A percentile compares a stretch with the other conserved stretches of the same genome.
These are phyloP conservation scores for Pythium chondricola DNA, from an alignment of 352 stramenopile genomes.

Conservation along the genomic window DNA sequence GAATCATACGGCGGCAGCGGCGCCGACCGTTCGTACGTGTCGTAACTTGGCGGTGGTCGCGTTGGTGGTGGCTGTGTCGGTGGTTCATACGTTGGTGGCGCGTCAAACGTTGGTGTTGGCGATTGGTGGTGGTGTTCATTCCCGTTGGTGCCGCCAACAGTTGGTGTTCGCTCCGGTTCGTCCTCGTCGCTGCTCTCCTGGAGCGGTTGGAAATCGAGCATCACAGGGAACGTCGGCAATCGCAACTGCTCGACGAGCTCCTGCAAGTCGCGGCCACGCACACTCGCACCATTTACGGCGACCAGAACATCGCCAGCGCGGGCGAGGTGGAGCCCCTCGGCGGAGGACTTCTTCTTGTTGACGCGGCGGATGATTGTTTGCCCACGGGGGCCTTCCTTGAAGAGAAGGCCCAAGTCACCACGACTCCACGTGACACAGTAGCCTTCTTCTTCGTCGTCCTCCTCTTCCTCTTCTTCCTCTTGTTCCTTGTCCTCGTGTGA, in stretches of 20 bases:
- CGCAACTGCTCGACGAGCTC: conserved; percentile 66
- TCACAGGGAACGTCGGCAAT: conserved; percentile 51
- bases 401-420: conserved; percentile 64
- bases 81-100: no score
- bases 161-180: no score
- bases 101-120: no score
- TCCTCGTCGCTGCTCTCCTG: conserved; percentile 31
- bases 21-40: no score
- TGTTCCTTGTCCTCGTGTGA: conserved; percentile 3
- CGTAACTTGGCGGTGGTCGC: no score
- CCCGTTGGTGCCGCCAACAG: no score
- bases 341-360: conserved; percentile 55
- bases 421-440: conserved; percentile 69
- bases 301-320: conserved; percentile 72
- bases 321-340: conserved; percentile 50
- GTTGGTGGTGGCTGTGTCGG: no score
- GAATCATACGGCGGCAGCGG: no score
- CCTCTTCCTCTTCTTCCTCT: conserved; percentile 34
- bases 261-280: conserved; percentile 45
- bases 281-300: conserved; percentile 51
- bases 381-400: conserved; percentile 49
- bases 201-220: conserved; percentile 60
- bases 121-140: no score
- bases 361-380: conserved; percentile 65
- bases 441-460: conserved; percentile 58